phyloP scores from a whole-genome alignment of 495 filamentous ascomycete genomes.

The Hypoxylon intermedium region DNA sequence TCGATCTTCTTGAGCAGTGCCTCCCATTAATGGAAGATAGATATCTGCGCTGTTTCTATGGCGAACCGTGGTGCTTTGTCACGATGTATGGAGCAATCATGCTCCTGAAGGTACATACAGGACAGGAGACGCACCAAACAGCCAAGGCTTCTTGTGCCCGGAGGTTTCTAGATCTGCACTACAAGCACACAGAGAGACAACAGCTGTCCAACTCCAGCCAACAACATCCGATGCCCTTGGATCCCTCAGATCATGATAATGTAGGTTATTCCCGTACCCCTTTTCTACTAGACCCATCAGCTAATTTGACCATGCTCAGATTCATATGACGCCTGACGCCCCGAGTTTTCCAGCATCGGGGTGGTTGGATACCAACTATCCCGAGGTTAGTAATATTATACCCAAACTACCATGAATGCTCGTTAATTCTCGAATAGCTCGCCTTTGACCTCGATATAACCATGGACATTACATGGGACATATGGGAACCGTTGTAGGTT shows the following conservation, averaged over 20 bases:
- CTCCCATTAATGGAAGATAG: constrained; percentile 54
- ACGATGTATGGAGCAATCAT: constrained; percentile 54
- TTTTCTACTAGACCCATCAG: background rate
- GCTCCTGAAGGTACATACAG: constrained; percentile 51
- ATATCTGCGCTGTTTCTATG: constrained; percentile 53
- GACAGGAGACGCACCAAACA: constrained; percentile 47
- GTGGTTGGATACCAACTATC: constrained; percentile 6
- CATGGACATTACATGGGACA: constrained; percentile 2
- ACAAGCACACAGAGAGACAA: constrained; percentile 36
- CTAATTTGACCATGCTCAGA: background rate
- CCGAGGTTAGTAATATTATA: constrained; percentile 6
- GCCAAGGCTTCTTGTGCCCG: constrained; percentile 51
- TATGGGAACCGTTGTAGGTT: background rate
- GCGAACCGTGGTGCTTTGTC: constrained; percentile 56
- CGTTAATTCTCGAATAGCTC: constrained; percentile 1
- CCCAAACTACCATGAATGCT: background rate
- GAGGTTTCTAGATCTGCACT: constrained; percentile 49
- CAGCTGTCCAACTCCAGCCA: constrained; percentile 2
- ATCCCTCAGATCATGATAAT: background rate
- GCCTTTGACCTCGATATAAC: constrained; percentile 3
- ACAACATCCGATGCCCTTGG: background rate
- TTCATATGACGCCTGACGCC: background rate
- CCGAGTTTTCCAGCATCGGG: background rate
- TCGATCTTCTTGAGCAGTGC: constrained; percentile 53
- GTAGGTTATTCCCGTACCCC: background rate